Evolutionary conservation across 192 early-diverging fungal species (phyloP), one percentile per base, ranked within the genome.

Genomic region (Diversispora epigaea): DNA sequence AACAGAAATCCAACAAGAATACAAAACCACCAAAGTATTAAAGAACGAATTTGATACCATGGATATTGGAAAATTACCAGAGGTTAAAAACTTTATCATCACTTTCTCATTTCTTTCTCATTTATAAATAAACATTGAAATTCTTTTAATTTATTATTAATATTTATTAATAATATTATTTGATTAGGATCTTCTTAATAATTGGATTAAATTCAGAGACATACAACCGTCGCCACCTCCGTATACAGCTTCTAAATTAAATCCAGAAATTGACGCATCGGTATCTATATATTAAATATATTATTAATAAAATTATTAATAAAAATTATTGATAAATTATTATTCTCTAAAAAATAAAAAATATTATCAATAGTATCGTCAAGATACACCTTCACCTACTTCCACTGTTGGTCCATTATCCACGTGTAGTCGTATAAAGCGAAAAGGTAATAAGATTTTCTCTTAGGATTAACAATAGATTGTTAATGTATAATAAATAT

Each of bases 371-470:
- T 32, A 74, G 72, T 74, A n/a, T 50, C 72, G 72, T 8, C 72
- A 74, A 74, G 72, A 74, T 41, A 74, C 72, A 9, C 57, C 72
- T 43, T 74, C 72, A 47, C 72, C 72, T 5, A 74, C 72, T 4
- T 63, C 57, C 9, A 25, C 72, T 63, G 61, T 57, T 60, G 72
- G 72, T 2, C 60, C 72, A 63, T 74, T 57, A 60, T 45, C 72
- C 3, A 40, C 56, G n/a, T 58, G 60, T 62, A 47, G 72, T 22
- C 58, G 72, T 39, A 74, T 74, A 74, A 74, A 74, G 10, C 72
- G 72, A 62, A 74, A 74, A 74, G 72, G 72, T 74, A 74, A 63
- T 63, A 32, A 25, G 9, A 32, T 25, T 41, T 63, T 8, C 22
- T 9, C 25, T 10, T 15, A 63, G 25, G 5, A 43, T 32, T 63